A percentile compares a stretch with the other conserved stretches of the same genome.
phyloP scores from a whole-genome alignment of 768 basidiomycete genomes.

The Lepiota venenata region DNA sequence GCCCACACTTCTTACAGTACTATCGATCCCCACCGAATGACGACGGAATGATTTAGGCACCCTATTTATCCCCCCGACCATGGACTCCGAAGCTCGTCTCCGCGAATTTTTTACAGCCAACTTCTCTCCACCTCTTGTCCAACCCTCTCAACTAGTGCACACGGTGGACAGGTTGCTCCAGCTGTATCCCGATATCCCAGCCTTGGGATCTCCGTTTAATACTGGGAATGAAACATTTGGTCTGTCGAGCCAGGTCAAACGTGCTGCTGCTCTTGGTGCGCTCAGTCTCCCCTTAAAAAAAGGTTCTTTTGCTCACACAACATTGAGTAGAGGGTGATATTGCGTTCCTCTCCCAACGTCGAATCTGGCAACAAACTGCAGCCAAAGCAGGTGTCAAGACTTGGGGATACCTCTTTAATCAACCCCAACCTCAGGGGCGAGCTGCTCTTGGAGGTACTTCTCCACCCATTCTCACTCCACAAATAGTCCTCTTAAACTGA shows the following conservation, averaged over 20 bases:
- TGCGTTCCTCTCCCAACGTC: slow-evolving; percentile 33
- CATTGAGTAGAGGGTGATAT: slow-evolving; percentile 33
- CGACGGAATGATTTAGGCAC: slow-evolving; percentile 26
- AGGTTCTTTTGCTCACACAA: not conserved
- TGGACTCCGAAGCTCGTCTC: slow-evolving; percentile 23
- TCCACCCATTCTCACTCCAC: not conserved
- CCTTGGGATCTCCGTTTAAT: slow-evolving; percentile 41
- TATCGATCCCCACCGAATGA: not conserved
- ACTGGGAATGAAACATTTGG: slow-evolving; percentile 46
- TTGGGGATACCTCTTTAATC: slow-evolving; percentile 41
- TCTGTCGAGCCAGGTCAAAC: slow-evolving; percentile 27
- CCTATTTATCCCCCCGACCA: slow-evolving; percentile 24
- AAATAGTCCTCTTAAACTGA: not conserved
- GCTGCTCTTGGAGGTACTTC: slow-evolving; percentile 28
- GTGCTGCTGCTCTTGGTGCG: slow-evolving; percentile 26
- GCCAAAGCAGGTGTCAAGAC: slow-evolving; percentile 31
- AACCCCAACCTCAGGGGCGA: slow-evolving; percentile 25
- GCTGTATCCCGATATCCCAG: slow-evolving; percentile 39
- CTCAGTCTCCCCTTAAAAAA: not conserved
- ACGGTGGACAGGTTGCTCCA: slow-evolving; percentile 26
- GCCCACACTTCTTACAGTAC: not conserved
- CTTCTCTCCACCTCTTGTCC: slow-evolving; percentile 25
- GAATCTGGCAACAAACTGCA: slow-evolving; percentile 37
- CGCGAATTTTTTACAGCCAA: slow-evolving; percentile 21
- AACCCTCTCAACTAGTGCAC: slow-evolving; percentile 16